Base-by-base conservation (phyloP, 1,284 basidiomycete genomes). In the Boletus hoseneyae region DNA sequence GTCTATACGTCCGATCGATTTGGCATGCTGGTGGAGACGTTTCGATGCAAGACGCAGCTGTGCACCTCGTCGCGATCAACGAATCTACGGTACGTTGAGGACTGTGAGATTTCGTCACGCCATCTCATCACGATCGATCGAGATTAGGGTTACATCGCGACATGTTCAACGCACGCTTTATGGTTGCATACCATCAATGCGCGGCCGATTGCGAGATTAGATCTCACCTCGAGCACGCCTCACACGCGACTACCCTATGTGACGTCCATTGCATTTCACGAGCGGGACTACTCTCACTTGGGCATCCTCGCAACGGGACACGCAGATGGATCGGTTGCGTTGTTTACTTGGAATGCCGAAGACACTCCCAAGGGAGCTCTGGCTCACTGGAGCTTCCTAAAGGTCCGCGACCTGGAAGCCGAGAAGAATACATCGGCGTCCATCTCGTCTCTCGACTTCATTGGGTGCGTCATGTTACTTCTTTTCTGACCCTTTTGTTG, bases 101-200 rank as follows among this genome's bases (percentile, higher is more conserved):
- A 37, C 23, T 25, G 3, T 25, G 35, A 25, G 9, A 23, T 15
- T 23, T 40, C 11, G 11, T 30, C 29, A 11, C 11, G 16, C 21
- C 13, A 35, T 45, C 56, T 47, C 33, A 30, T 40, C 21, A 54
- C 7, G 36, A 36, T 48, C 30, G 52, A 39, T 25, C 23, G 23
- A 25, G 46, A 37, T 3, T 55, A 91, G 89, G 91, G 92, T 7
- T 84, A 87, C 62, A 82, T 94, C 45, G 90, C 89, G 1, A 89
- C 90, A 0, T 92, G 87, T 56, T 90, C 89, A 2, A 70, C 75
- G 16, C 69, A 75, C 2, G 79, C 79, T 39, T 69, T 94, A 5
- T 83, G 80, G 61, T 64, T 94, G 11, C 90, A 93, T 66, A 93
- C 87, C 1, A 79, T 94, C 70, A 94, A 94, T 58, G 91, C 79